phyloP scores from a whole-genome alignment of 2,329 filamentous ascomycete genomes.

The Exophiala sp. region DNA sequence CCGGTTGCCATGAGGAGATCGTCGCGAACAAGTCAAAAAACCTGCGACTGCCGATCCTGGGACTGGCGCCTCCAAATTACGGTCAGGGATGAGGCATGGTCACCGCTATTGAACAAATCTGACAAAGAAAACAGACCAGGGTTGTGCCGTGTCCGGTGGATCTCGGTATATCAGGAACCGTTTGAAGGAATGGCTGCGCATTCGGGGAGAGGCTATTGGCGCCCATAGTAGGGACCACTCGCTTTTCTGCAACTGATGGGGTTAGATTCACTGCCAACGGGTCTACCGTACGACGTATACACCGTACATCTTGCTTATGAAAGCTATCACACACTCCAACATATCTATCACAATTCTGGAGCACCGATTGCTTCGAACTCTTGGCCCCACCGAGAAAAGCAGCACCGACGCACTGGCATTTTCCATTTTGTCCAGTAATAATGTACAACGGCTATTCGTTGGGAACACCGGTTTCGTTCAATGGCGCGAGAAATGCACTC shows the following conservation, averaged over 20 bases:
- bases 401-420: background rate
- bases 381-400: constrained; percentile 4
- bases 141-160: constrained; percentile 11
- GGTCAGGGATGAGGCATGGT: constrained; percentile 4
- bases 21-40: background rate
- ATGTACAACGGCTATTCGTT: too few species aligned
- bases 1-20: background rate
- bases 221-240: too few species aligned
- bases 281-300: background rate
- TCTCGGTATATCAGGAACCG: background rate
- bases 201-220: too few species aligned
- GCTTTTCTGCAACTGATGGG: background rate
- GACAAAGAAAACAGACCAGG: background rate
- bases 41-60: constrained; percentile 1
- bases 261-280: background rate
- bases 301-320: constrained; percentile 15
- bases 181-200: background rate
- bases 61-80: background rate
- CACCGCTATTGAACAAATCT: background rate
- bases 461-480: background rate
- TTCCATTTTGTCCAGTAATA: background rate
- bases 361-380: constrained; percentile 1
- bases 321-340: constrained; percentile 14
- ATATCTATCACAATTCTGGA: background rate
- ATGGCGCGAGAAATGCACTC: background rate